Evolutionary conservation across 257 asterid species (phyloP), one percentile per base, ranked within the genome.

Genomic region (Solanum paucissectum): DNA sequence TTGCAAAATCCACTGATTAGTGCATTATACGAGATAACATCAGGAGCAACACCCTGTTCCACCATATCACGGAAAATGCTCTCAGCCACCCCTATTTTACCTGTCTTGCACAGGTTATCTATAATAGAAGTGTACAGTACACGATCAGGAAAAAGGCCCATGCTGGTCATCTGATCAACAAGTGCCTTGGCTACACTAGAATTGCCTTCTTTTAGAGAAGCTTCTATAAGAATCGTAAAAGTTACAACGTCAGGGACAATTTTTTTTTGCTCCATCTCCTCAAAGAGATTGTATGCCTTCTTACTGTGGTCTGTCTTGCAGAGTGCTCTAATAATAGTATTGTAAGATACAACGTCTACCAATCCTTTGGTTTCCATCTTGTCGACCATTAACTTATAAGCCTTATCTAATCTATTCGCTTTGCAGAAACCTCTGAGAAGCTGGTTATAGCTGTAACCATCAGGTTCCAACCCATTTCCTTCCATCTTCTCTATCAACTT

Each of bases 341-440:
- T 95, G 86, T 95, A 97, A 21, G 99, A 94, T 68, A 95, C 98
- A 90, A 94, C 97, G 89, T 97, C 96, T 9, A 93, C 94, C 87
- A 92, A 87, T 60, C 98, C 98, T 89, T 94, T 92, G 68, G 89
- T 91, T 88, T 88, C 98, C 98, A 97, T 96, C 94, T 92, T 94
- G 87, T 86, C 88, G 32, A 88, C 89, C 91, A 97, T 86, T 90
- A 95, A 64, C 89, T 84, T 88, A 88, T 91, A 93, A 11, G 99
- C 99, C 91, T 91, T 91, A 69, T 94, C 98, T 55, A 94, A 90
- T 89, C 94, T 95, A 86, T 91, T 94, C n/a, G 94, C 94, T 90
- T 90, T 93, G 94, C 98, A 97, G 77, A 95, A 92, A 86, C 99
- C 98, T 89, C 96, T 97, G 72, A 96, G 90, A 86, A 97, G 93